A percentile compares a stretch with the other conserved stretches of the same genome.
phyloP scores from a whole-genome alignment of 345 rosid species.

The Hibiscus tridactylites region DNA sequence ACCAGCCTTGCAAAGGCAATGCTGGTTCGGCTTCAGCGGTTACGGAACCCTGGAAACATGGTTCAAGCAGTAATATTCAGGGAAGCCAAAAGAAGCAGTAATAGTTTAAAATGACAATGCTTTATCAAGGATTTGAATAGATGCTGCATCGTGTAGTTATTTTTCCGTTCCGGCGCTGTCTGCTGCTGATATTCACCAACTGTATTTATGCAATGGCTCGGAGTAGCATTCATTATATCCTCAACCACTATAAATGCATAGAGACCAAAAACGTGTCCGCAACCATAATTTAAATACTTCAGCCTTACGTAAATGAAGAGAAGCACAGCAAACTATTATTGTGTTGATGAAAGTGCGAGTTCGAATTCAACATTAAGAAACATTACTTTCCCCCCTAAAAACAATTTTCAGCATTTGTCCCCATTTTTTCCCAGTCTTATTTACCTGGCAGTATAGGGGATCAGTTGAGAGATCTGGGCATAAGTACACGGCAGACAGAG shows the following conservation, averaged over 20 bases:
- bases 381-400: not conserved
- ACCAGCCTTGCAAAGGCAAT: conserved; percentile 4
- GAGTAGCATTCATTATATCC: not conserved
- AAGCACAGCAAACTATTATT: not conserved
- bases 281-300: not conserved
- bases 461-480: not conserved
- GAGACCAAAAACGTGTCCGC: not conserved
- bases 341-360: not conserved
- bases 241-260: not conserved
- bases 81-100: not conserved
- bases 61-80: not conserved
- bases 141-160: too few species aligned
- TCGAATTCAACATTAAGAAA: not conserved
- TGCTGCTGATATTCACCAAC: too few species aligned
- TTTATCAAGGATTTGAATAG: too few species aligned
- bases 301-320: not conserved
- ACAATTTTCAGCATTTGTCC: not conserved
- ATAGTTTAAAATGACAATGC: too few species aligned
- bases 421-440: not conserved
- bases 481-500: not conserved
- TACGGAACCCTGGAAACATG: not conserved
- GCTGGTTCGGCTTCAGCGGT: not conserved
- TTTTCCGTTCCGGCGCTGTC: too few species aligned
- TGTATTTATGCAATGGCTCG: too few species aligned
- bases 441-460: not conserved